Evolutionary conservation across 2,329 filamentous ascomycete genomes (phyloP), one percentile per base, ranked within the genome.

Genomic region (Hypocrella siamensis): DNA sequence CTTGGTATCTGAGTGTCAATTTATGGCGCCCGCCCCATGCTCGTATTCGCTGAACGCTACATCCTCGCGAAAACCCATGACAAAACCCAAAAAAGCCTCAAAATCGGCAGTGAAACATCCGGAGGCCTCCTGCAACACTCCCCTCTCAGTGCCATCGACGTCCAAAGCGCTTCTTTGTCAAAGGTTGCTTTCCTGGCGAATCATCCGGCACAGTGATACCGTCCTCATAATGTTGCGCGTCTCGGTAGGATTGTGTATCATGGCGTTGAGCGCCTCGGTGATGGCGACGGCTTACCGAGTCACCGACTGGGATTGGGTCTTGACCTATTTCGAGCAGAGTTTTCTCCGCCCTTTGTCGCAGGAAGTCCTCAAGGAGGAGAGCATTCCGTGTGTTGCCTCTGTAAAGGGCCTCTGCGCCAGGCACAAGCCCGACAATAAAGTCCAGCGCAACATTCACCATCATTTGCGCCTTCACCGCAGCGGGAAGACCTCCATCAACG

Each of bases 321-420:
- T 57, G 47, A 15, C 65, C 66, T 31, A 54, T 60, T 30, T 55
- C 47, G 26, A 58, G 56, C 9, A 74, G 47, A 29, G 64, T 65
- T 40, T 67, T 67, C 44, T 70, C 68, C 36, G 80, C 79, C 48
- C 77, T 73, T 40, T 75, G 61, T 28, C 80, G 69, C 33, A 90
- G 63, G 41, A 78, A 64, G 29, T 72, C 57, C 47, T 83, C 79
- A 12, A 83, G 59, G 3, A 82, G 52, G 22, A 78, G 66, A 5
- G 79, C 74, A 43, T 88, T 90, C 44, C 73, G 73, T 15, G 77
- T 82, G 46, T 88, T 90, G 48, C 75, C 76, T 38, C 79, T 75
- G 56, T 78, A 78, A 3, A 72, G 52, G 5, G 79, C 78, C 46
- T 90, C 82, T 25, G 65, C 68, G 3, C 88, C 37, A 0, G 82